Conservation (phyloP, 306 rosid genomes). For the Senna siamea region DNA sequence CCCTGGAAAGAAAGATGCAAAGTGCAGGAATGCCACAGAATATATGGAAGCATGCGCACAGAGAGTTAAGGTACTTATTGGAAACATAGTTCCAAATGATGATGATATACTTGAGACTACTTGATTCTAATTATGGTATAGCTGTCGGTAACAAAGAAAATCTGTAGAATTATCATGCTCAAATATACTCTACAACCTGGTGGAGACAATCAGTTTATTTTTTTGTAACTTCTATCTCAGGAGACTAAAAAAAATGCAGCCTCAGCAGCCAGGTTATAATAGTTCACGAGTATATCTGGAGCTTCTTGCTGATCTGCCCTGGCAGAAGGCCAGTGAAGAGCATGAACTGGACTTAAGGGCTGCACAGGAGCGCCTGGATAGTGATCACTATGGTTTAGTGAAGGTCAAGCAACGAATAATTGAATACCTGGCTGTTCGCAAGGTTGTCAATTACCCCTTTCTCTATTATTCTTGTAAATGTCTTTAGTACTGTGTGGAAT, state of each 20-base stretch:
- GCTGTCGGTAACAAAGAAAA: constrained; percentile 24
- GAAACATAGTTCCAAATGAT: constrained; percentile 15
- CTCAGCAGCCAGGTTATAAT: constrained; percentile 96
- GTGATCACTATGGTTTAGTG: constrained; percentile 87
- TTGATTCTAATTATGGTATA: constrained; percentile 14
- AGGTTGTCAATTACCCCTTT: constrained; percentile 59
- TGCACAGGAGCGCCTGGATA: constrained; percentile 87
- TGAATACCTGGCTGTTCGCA: constrained; percentile 95
- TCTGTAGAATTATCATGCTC: constrained; percentile 6
- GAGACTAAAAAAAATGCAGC: constrained; percentile 99
- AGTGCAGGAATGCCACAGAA: constrained; percentile 95
- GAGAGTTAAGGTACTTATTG: constrained; percentile 76
- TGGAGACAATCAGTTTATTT: constrained; percentile 24
- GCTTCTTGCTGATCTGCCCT: constrained; percentile 96
- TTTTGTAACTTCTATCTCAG: constrained; percentile 48
- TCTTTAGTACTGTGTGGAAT: constrained; percentile 27
- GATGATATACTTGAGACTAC: constrained; percentile 27
- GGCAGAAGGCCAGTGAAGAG: constrained; percentile 87
- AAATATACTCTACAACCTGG: constrained; percentile 24
- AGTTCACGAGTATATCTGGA: constrained; percentile 94
- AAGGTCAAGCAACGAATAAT: constrained; percentile 96
- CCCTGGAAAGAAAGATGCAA: constrained; percentile 95
- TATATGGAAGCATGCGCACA: constrained; percentile 93
- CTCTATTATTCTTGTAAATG: constrained; percentile 4
- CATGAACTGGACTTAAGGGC: constrained; percentile 82